These are phyloP conservation scores for Fusarium xyrophilum DNA, from an alignment of 2,329 filamentous ascomycete species.

Conservation along the genomic window DNA sequence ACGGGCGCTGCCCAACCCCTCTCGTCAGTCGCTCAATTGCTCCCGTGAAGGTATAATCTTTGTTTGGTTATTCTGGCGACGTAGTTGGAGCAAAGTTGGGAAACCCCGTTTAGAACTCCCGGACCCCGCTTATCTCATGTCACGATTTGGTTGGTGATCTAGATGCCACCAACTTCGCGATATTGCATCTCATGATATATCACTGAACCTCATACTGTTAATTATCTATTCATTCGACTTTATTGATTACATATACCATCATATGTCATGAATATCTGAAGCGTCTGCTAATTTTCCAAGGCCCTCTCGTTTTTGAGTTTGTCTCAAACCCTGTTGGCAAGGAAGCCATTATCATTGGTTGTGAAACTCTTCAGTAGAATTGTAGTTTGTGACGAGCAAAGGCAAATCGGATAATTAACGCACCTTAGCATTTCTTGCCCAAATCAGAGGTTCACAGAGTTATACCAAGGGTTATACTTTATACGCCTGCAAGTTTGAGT, in stretches of 20 bases:
- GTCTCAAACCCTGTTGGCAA: background rate
- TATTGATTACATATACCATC: background rate
- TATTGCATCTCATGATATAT: background rate
- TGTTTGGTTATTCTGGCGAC: background rate
- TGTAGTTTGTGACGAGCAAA: background rate
- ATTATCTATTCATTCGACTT: background rate
- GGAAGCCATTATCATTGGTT: background rate
- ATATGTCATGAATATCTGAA: background rate
- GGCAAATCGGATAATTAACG: background rate
- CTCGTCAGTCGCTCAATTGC: conserved; percentile 5
- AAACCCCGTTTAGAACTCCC: conserved; percentile 20
- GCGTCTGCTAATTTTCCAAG: background rate
- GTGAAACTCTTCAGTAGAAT: background rate
- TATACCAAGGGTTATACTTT: background rate
- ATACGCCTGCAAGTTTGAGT: background rate
- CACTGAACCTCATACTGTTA: background rate
- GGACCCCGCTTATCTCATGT: conserved; percentile 12
- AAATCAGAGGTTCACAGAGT: background rate
- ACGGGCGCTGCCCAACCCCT: conserved; percentile 11
- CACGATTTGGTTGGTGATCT: background rate
- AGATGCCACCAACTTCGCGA: background rate
- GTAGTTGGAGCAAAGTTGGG: conserved; percentile 3
- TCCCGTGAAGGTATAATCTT: background rate
- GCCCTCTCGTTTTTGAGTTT: background rate
- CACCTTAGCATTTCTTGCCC: background rate